These are phyloP conservation scores for Xylaria multiplex DNA, from an alignment of 2,329 filamentous ascomycete genomes.

Conservation along the genomic window DNA sequence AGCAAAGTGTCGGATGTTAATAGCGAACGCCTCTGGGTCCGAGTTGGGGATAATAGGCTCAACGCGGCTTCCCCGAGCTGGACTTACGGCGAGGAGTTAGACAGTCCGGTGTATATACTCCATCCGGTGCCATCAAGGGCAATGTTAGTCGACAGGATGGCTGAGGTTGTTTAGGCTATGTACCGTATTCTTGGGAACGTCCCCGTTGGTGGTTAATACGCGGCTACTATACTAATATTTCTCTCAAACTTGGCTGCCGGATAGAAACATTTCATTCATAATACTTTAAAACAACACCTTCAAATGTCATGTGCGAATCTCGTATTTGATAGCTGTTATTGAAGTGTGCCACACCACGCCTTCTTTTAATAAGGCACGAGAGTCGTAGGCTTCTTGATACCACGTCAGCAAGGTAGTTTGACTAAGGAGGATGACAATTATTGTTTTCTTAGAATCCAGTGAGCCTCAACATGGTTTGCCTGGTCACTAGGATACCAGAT, in stretches of 20 bases:
- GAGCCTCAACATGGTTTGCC: too few species aligned
- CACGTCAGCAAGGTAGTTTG: neutral
- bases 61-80: constrained; percentile 6
- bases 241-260: neutral
- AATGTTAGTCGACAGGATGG: constrained; percentile 8
- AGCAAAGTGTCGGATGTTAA: neutral
- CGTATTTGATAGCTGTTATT: neutral
- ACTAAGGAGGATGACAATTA: neutral
- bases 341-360: neutral
- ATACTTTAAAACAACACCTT: too few species aligned
- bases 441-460: neutral
- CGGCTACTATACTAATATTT: too few species aligned
- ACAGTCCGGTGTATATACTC: constrained; percentile 5
- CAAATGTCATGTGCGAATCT: neutral
- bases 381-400: neutral
- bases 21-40: constrained; percentile 8
- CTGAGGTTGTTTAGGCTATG: constrained; percentile 17
- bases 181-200: neutral
- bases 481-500: neutral
- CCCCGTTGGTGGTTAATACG: too few species aligned
- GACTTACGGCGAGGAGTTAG: constrained; percentile 8
- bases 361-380: neutral
- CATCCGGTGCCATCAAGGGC: constrained; percentile 18
- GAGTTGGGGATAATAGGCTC: neutral
- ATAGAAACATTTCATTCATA: neutral